Evolutionary conservation across 768 basidiomycete genomes (phyloP), one percentile per base, ranked within the genome.

Genomic region (Pleurotus eryngii): DNA sequence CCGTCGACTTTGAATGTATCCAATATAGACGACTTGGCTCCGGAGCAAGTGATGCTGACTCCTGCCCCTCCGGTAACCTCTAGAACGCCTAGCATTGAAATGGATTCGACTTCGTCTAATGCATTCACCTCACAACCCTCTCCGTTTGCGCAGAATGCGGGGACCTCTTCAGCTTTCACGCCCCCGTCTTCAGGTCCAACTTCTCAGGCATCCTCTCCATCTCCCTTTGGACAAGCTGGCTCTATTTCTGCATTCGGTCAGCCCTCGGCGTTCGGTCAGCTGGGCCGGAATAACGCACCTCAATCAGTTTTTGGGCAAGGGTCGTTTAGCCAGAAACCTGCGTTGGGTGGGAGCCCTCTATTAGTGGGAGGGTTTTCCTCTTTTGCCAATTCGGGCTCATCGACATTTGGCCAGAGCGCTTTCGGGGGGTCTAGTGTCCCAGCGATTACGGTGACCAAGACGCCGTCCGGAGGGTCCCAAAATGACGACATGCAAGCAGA

Each of bases 171-270:
- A 14, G 47, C 35, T 15, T n/a, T 37, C 15, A 45, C 24, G 3
- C 14, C 35, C 18, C 20, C 40, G 17, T 42, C 50, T 11, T 35
- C 39, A 26, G n/a, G 20, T 15, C 40, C 56, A 49, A 49, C 49
- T 3, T 18, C 30, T 22, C 57, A 40, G 39, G 22, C 57, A 14
- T 22, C 12, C 12, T n/a, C 48, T n/a, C 30, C 39, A 26, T 22
- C 54, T 14, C 18, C 43, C 39, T 55, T 46, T 43, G 54, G 54
- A 7, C 46, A 46, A 37, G 15, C 38, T 20, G 20, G 20, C 26
- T 37, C 15, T 27, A 17, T 24, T 20, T 55, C 70, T 22, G 49
- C 61, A 3, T 74, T 74, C 57, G 67, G 70, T 3, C 71, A 70
- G 53, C 15, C 60, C 3, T 59, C 63, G 40, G 49, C 42, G 15